Evolutionary conservation across 139 green algal species (phyloP).

Genomic region (Chlorella sp.): DNA sequence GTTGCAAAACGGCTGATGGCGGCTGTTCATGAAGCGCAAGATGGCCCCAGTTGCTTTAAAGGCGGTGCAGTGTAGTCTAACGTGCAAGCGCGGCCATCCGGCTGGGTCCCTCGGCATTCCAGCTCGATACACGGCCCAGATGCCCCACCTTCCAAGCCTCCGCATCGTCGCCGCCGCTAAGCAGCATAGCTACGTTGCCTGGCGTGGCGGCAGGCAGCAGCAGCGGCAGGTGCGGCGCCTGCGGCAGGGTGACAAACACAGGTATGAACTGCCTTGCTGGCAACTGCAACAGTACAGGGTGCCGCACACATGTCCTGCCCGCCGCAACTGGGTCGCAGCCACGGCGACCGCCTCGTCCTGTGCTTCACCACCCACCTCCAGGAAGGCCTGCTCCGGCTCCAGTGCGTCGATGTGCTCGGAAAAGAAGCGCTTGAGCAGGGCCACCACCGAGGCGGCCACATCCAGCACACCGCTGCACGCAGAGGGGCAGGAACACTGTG

Average conservation of each 20-base stretch:
- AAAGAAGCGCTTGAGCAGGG: conserved; percentile 70
- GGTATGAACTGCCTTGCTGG: background rate
- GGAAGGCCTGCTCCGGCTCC: conserved; percentile 65
- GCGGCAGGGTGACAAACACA: background rate
- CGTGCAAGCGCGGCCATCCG: too few species aligned
- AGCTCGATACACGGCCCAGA: too few species aligned
- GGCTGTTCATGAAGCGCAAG: too few species aligned
- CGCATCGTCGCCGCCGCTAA: conserved; percentile 19
- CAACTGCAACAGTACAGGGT: background rate
- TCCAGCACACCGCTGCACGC: conserved; percentile 64
- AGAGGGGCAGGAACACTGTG: background rate
- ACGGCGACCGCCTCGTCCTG: too few species aligned
- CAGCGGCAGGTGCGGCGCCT: conserved; percentile 48
- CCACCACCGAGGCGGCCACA: conserved; percentile 67
- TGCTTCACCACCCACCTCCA: conserved; percentile 38
- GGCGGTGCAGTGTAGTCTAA: too few species aligned
- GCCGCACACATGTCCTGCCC: too few species aligned
- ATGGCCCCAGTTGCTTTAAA: too few species aligned
- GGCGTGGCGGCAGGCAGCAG: conserved; percentile 56
- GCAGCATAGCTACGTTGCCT: conserved; percentile 65
- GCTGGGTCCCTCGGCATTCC: too few species aligned
- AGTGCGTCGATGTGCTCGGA: conserved; percentile 67
- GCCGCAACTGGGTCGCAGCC: too few species aligned
- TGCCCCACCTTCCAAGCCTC: conserved; percentile 19
- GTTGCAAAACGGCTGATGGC: too few species aligned